phyloP scores from a whole-genome alignment of 805 yeast species.

The Yarrowia deformans region DNA sequence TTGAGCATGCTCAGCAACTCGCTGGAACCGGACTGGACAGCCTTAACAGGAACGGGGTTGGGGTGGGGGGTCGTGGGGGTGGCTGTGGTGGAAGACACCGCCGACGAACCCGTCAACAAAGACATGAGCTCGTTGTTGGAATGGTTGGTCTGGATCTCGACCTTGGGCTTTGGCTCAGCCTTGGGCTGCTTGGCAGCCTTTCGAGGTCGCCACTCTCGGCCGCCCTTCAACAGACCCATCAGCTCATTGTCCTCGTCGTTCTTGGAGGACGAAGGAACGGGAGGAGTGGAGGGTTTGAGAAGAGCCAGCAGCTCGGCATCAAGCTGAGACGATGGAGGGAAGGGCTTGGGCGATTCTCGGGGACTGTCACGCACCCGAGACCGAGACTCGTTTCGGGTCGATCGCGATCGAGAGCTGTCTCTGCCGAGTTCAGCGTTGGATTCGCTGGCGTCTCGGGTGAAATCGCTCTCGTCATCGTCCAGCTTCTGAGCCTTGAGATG shows the following conservation, averaged over 20 bases:
- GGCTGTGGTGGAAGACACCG: constrained; percentile 10
- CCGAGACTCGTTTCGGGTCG: background rate
- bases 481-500: constrained; percentile 11
- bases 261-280: background rate
- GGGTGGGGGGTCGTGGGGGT: background rate
- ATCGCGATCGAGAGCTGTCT: background rate
- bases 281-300: constrained; percentile 10
- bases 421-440: background rate
- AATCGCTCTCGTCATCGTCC: constrained; percentile 11
- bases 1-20: constrained; percentile 18
- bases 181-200: background rate
- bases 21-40: background rate
- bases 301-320: constrained; percentile 24
- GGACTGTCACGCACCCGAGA: background rate
- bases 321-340: background rate
- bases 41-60: background rate
- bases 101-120: constrained; percentile 6
- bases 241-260: constrained; percentile 14
- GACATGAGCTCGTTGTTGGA: constrained; percentile 21
- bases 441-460: background rate
- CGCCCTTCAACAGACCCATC: constrained; percentile 31
- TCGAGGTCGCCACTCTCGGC: constrained; percentile 12
- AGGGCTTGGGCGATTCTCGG: background rate
- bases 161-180: constrained; percentile 2
- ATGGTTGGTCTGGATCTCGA: background rate